Conservation (phyloP, 176 grass and related monocot species). For the Zizania latifolia region DNA sequence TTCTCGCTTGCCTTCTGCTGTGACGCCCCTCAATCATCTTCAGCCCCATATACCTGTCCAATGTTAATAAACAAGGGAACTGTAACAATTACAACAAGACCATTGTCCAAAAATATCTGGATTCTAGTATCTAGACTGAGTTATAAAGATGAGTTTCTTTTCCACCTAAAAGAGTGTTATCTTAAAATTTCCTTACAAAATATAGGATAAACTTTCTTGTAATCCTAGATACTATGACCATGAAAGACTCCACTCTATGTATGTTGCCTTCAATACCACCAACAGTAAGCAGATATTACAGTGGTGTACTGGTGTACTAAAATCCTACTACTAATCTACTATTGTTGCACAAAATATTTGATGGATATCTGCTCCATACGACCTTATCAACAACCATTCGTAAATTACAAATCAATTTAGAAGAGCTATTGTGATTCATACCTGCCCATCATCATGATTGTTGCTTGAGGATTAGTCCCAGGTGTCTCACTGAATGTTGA, state of each 20-base stretch:
- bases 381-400: background rate
- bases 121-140: background rate
- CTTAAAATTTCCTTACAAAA: background rate
- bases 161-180: background rate
- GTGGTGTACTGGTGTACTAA: too few species aligned
- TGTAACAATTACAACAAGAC: background rate
- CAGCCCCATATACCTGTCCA: slow-evolving; percentile 56
- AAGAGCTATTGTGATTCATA: slow-evolving; percentile 12
- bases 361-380: background rate
- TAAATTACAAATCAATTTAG: background rate
- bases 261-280: background rate
- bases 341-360: background rate
- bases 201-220: background rate
- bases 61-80: background rate
- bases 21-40: slow-evolving; percentile 61
- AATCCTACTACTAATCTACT: background rate
- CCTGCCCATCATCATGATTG: slow-evolving; percentile 95
- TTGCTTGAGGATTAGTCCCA: slow-evolving; percentile 90
- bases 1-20: slow-evolving; percentile 38
- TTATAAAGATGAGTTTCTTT: background rate
- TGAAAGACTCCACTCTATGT: background rate
- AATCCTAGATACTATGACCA: background rate
- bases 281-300: background rate
- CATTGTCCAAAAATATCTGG: background rate
- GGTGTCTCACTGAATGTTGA: slow-evolving; percentile 64